phyloP scores from a whole-genome alignment of 495 filamentous ascomycete genomes.

The Pyronema omphalodes region DNA sequence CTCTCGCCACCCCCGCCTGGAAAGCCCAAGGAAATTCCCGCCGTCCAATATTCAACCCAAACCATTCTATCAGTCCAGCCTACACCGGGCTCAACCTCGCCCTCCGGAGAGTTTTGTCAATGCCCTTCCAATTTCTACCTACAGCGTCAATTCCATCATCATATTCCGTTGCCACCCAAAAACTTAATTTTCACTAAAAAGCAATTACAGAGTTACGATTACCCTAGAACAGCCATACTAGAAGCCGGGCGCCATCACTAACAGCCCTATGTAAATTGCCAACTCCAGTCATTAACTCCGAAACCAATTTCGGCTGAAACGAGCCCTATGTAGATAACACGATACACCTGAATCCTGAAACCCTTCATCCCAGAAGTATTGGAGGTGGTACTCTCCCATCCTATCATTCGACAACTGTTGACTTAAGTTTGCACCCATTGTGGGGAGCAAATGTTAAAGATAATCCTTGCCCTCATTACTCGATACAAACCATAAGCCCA shows the following conservation, averaged over 20 bases:
- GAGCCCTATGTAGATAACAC: slow-evolving; percentile 9
- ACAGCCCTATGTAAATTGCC: slow-evolving; percentile 19
- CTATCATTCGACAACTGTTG: slow-evolving; percentile 30
- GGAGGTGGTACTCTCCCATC: slow-evolving; percentile 25
- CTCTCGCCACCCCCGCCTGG: not conserved
- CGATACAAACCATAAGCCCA: slow-evolving; percentile 24
- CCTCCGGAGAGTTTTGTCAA: slow-evolving; percentile 49
- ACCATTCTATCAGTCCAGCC: slow-evolving; percentile 27
- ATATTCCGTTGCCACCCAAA: not conserved
- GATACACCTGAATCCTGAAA: not conserved
- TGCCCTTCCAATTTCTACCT: slow-evolving; percentile 5
- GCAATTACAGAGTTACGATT: not conserved
- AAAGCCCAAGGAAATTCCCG: slow-evolving; percentile 35
- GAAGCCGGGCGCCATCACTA: slow-evolving; percentile 8
- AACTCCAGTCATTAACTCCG: slow-evolving; percentile 20
- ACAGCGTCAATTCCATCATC: slow-evolving; percentile 17
- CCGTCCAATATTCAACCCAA: slow-evolving; percentile 39
- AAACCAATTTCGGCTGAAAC: slow-evolving; percentile 24
- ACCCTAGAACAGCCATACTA: not conserved
- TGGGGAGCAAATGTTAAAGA: slow-evolving; percentile 14
- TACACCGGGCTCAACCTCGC: slow-evolving; percentile 27
- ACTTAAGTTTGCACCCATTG: slow-evolving; percentile 14
- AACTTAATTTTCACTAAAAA: not conserved
- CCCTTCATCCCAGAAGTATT: not conserved
- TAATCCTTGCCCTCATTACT: slow-evolving; percentile 26